These are phyloP conservation scores for Pisolithus albus DNA, from an alignment of 768 basidiomycete species.

Conservation along the genomic window DNA sequence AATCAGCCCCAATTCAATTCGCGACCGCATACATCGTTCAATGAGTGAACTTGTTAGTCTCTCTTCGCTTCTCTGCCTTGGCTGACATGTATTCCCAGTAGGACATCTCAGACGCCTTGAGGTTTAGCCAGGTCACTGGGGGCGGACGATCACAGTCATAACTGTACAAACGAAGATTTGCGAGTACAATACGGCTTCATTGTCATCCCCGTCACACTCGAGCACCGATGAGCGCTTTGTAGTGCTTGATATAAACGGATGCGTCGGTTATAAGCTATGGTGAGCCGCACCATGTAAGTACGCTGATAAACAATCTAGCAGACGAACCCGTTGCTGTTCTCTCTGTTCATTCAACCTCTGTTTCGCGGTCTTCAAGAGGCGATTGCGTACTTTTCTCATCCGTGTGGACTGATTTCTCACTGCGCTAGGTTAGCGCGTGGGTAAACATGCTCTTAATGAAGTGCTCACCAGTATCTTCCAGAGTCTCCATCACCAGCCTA, in stretches of 20 bases:
- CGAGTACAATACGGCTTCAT: neutral
- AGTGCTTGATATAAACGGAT: constrained; percentile 34
- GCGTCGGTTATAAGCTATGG: constrained; percentile 33
- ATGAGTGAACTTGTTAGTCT: constrained; percentile 43
- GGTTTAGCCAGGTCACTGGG: neutral
- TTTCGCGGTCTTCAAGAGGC: constrained; percentile 28
- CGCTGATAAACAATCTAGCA: neutral
- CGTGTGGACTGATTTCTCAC: constrained; percentile 27
- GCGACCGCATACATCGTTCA: constrained; percentile 30
- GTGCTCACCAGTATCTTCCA: constrained; percentile 29
- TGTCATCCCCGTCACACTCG: constrained; percentile 10
- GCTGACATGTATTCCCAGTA: neutral
- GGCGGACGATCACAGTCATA: neutral
- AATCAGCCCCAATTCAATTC: constrained; percentile 21
- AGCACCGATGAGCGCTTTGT: constrained; percentile 30
- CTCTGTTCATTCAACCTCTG: constrained; percentile 29
- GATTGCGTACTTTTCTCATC: constrained; percentile 29
- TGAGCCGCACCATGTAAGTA: neutral
- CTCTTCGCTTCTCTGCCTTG: neutral
- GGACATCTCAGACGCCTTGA: neutral
- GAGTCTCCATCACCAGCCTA: constrained; percentile 23
- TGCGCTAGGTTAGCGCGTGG: constrained; percentile 11
- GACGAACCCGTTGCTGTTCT: constrained; percentile 32
- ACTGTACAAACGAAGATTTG: neutral
- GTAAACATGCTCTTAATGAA: neutral